A percentile compares a stretch with the other conserved stretches of the same genome.
phyloP scores from a whole-genome alignment of 2,329 filamentous ascomycete genomes.

The Fusarium subtropicale region DNA sequence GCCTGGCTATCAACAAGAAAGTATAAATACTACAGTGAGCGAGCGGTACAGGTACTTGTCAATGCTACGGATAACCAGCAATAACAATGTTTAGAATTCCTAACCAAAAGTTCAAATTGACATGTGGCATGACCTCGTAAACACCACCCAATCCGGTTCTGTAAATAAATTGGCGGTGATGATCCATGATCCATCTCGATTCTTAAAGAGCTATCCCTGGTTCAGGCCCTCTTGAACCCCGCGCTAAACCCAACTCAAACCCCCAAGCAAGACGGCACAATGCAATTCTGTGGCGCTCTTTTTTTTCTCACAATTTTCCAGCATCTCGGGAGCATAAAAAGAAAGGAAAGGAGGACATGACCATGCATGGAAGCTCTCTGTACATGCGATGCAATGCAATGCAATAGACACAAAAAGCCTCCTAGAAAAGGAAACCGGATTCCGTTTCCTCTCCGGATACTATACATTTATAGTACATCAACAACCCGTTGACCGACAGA shows the following conservation, averaged over 20 bases:
- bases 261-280: conserved; percentile 1
- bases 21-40: not conserved
- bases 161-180: conserved; percentile 32
- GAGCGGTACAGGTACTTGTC: not conserved
- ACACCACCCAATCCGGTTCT: not conserved
- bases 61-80: not conserved
- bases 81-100: not conserved
- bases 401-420: not conserved
- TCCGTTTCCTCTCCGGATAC: conserved; percentile 1
- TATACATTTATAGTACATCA: not conserved
- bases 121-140: conserved; percentile 20
- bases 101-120: not conserved
- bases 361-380: not conserved
- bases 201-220: not conserved
- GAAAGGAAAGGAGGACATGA: not conserved
- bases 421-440: conserved; percentile 1
- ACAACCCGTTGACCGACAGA: not conserved
- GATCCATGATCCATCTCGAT: conserved; percentile 24
- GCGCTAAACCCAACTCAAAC: conserved; percentile 32
- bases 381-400: not conserved
- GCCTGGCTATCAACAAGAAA: not conserved
- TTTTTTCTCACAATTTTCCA: conserved; percentile 20
- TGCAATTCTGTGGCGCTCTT: conserved; percentile 2
- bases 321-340: conserved; percentile 14
- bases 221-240: conserved; percentile 5